Evolutionary conservation across 129 eudicot genomes (phyloP).

Genomic region (Sambucus nigra): DNA sequence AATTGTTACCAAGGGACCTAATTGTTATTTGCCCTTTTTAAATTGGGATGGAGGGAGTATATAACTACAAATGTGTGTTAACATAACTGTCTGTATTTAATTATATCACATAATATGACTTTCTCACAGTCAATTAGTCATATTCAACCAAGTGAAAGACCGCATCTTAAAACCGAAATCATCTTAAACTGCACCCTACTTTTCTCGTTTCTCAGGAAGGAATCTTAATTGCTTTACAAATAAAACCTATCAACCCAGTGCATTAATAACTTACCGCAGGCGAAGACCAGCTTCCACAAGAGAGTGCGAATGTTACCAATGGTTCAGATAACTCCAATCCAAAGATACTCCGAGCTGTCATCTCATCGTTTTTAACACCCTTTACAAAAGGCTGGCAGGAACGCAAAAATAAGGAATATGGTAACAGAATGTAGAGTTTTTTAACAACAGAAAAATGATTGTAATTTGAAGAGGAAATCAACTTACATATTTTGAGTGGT

Average conservation of each 20-base stretch:
- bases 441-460: background rate
- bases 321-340: constrained; percentile 88
- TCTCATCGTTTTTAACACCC: constrained; percentile 48
- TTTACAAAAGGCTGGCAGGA: constrained; percentile 41
- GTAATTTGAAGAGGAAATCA: background rate
- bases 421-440: constrained; percentile 6
- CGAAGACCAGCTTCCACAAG: constrained; percentile 95
- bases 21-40: no score
- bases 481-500: constrained; percentile 60
- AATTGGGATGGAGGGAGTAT: no score
- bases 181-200: no score
- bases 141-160: no score
- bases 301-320: constrained; percentile 71
- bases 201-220: no score
- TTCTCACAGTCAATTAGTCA: no score
- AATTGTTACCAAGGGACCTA: no score
- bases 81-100: no score
- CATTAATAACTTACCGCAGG: constrained; percentile 75
- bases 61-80: no score
- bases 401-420: constrained; percentile 7
- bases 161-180: no score
- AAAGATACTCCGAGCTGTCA: constrained; percentile 39
- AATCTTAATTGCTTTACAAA: no score
- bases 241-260: background rate
- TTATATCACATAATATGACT: no score